Conservation (phyloP, 306 rosid species). For the Ormosia emarginata region DNA sequence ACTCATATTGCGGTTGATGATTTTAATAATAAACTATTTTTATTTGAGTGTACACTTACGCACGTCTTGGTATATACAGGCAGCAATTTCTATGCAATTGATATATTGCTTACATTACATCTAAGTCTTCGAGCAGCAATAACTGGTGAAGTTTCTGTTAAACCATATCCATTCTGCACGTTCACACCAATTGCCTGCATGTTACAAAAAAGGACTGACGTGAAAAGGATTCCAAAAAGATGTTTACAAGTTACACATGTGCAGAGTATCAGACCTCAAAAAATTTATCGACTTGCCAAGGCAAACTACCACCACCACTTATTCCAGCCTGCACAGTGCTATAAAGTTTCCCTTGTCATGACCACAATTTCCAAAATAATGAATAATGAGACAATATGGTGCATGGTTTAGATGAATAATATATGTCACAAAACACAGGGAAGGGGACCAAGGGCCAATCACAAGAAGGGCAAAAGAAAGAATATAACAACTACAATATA, state of each 20-base stretch:
- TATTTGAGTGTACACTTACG: neutral
- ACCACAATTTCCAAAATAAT: constrained; percentile 16
- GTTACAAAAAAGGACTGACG: neutral
- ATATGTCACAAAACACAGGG: constrained; percentile 19
- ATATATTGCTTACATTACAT: constrained; percentile 61
- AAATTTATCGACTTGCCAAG: constrained; percentile 76
- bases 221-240: neutral
- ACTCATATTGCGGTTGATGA: neutral
- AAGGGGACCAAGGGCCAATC: neutral
- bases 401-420: neutral
- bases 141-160: constrained; percentile 91
- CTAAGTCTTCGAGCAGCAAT: constrained; percentile 68
- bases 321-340: constrained; percentile 74
- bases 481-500: neutral
- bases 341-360: constrained; percentile 29
- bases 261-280: constrained; percentile 70
- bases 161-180: constrained; percentile 92
- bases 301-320: constrained; percentile 94
- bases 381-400: neutral
- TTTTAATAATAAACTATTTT: neutral
- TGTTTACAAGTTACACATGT: constrained; percentile 1
- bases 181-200: constrained; percentile 82
- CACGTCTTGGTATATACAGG: neutral
- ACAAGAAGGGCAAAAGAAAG: neutral
- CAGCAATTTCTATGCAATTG: neutral